Base-by-base conservation (phyloP, 163 green algal genomes). In the Chloromonas sp. region DNA sequence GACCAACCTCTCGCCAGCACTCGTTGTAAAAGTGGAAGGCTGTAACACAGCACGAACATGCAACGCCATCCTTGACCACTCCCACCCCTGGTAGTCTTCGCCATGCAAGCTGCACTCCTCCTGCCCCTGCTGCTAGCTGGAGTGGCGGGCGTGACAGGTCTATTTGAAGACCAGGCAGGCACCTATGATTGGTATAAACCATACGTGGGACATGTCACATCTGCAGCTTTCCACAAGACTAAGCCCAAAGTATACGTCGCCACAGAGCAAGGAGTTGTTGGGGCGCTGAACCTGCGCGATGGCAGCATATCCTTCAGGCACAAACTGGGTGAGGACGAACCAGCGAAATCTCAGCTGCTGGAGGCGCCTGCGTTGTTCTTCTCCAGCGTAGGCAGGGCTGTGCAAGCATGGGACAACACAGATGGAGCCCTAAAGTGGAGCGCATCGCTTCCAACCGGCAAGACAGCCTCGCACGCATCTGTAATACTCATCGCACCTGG, bases 81-180 rank as follows among this genome's bases (percentile, higher is more conserved):
- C 36, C 36, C 36, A 36, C 36, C 36, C 36, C 36, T 36, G 36
- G 36, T 36, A 36, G 36, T 36, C 36, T 36, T 36, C 36, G 36
- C 36, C 36, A 36, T 36, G 36, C 36, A 36, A 36, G 36, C 36
- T 36, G 36, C 36, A 36, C 36, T 36, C 36, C 36, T 36, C 36
- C 36, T 36, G 36, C 36, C 36, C 36, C 36, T 36, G 36, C 36
- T 36, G 36, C 36, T 36, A 36, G 36, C 36, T 36, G 36, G 36
- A 36, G 36, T 36, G 36, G 36, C 36, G 36, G 36, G 36, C 36
- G 36, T 36, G 36, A 36, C 36, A 36, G 36, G 36, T 0, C 77
- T 96, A 0, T 94, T 89, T 70, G 88, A 93, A 84, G 93, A 98
- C 77, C 94, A 97, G 60, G 91, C 90, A 2, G 93, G 90, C 0